phyloP scores from a whole-genome alignment of 1,284 basidiomycete genomes.

The Chalciporus sp. region DNA sequence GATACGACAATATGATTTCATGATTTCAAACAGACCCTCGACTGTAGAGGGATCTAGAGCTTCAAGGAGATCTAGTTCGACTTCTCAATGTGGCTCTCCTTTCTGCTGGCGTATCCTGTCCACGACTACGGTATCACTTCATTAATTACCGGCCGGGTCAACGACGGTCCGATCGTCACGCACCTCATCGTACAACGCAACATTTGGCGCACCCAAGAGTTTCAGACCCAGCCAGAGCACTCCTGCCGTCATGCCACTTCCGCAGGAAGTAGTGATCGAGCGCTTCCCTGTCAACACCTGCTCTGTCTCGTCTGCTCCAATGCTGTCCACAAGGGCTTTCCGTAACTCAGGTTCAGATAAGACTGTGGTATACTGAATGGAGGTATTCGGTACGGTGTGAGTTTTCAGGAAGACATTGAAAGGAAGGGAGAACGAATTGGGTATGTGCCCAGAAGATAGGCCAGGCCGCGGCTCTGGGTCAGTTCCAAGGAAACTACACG shows the following conservation, averaged over 20 bases:
- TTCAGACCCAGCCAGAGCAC: conserved; percentile 89
- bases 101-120: conserved; percentile 77
- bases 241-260: conserved; percentile 96
- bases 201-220: conserved; percentile 58
- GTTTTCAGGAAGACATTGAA: conserved; percentile 78
- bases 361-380: conserved; percentile 65
- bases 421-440: conserved; percentile 82
- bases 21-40: conserved; percentile 2
- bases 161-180: conserved; percentile 26
- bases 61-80: conserved; percentile 17
- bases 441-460: conserved; percentile 92
- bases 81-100: conserved; percentile 65
- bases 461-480: conserved; percentile 90
- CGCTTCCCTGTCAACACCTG: conserved; percentile 60
- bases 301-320: conserved; percentile 59
- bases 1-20: conserved; percentile 5
- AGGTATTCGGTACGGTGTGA: conserved; percentile 41
- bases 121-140: conserved; percentile 59
- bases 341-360: conserved; percentile 58
- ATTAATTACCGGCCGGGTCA: conserved; percentile 19
- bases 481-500: conserved; percentile 69
- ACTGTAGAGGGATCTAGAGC: conserved; percentile 4
- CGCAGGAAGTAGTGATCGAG: conserved; percentile 75
- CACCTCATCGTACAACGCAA: conserved; percentile 86
- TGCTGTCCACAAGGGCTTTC: conserved; percentile 57